Percentiles rank a stretch among this genome's conserved stretches.
Conservation (phyloP, 1,139 yeast genomes). For the Torulaspora globosa region DNA sequence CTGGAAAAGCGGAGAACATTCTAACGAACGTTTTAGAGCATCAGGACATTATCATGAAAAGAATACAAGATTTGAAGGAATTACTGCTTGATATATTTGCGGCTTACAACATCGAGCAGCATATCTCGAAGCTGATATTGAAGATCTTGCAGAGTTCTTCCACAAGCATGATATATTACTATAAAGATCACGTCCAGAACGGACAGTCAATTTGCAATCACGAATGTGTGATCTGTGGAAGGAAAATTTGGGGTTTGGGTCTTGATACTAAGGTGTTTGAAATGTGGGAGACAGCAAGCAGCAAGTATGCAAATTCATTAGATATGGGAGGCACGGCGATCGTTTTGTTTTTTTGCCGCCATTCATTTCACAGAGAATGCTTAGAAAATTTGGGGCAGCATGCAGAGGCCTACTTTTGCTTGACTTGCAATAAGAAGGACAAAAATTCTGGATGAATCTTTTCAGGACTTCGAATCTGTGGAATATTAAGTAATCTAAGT, state of each 20-base stretch:
- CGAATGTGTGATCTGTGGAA: constrained; percentile 71
- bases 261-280: constrained; percentile 43
- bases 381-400: constrained; percentile 45
- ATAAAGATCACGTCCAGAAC: constrained; percentile 23
- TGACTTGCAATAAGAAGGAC: constrained; percentile 18
- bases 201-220: constrained; percentile 60
- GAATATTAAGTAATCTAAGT: not conserved
- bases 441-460: not conserved
- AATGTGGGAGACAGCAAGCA: constrained; percentile 44
- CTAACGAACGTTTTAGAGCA: constrained; percentile 29
- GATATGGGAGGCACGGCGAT: constrained; percentile 22
- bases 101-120: constrained; percentile 28
- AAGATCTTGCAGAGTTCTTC: constrained; percentile 27
- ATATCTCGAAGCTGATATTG: constrained; percentile 21
- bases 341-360: constrained; percentile 53
- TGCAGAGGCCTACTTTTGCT: constrained; percentile 21
- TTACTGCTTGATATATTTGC: constrained; percentile 25
- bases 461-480: not conserved
- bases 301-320: not conserved
- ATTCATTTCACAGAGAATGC: constrained; percentile 67
- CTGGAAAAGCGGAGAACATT: constrained; percentile 21
- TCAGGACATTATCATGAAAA: constrained; percentile 27
- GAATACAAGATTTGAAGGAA: constrained; percentile 21
- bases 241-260: constrained; percentile 58
- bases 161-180: constrained; percentile 16